Evolutionary conservation across 352 stramenopile genomes (phyloP), one percentile per base, ranked within the genome.

Genomic region (Phytophthora litchii): DNA sequence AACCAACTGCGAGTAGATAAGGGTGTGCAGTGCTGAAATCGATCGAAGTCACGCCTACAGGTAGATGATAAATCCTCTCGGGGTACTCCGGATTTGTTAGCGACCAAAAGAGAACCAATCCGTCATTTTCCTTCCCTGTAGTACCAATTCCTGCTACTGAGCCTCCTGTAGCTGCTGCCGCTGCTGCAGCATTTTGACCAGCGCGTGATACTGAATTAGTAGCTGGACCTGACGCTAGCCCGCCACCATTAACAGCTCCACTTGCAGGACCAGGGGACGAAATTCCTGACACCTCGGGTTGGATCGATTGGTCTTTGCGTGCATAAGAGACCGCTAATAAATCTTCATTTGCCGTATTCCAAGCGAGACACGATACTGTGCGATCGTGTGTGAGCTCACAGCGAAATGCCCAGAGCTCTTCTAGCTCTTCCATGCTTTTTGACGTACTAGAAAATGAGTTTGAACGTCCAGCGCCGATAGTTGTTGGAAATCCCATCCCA

Each of bases 31-130:
- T 76, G 17, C 86, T 95, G 44, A 98, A 98, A 42, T 96, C 91
- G 45, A 98, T 84, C 29, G 84, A 94, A 4, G 87, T 97, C 29
- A 94, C 89, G 16, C 89, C 80, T 14, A 84, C 82, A 10, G 70
- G 67, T 17, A 92, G 59, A 42, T 77, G 74, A 51, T 96, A 91
- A 7, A 97, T 83, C n/a, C 90, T 82, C 64, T 98, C 90, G 0
- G 93, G 93, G 49, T 86, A 96, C 53, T 94, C 87, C 4, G 92
- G 91, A 62, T 98, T 98, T 43, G 89, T 94, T 16, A 98, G 69
- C 23, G 88, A 97, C 93, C 92, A 98, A 61, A 98, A 97, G 20
- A 97, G 70, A n/a, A 98, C 86, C 12, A 95, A 52, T 2, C 92
- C 91, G n/a, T 80, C 67, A n/a, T 69, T 69, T 16, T 60, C 23